Base-by-base conservation (phyloP, 306 rosid species). In the Elaeagnus macrophylla region DNA sequence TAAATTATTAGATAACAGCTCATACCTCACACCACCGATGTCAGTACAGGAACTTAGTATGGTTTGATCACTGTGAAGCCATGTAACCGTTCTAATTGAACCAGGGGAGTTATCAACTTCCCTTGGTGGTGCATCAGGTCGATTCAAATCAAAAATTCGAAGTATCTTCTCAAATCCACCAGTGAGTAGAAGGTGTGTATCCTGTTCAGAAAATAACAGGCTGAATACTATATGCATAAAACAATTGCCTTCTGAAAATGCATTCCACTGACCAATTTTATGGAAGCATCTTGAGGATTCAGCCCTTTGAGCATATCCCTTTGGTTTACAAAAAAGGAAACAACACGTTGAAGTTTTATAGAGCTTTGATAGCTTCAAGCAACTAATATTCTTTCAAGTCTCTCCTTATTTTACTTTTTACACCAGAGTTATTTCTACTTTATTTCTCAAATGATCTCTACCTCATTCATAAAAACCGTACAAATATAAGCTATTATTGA, bases 61-160 rank as follows among this genome's bases (percentile, higher is more conserved):
- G 54, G 94, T 89, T 71, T 83, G 95, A 68, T 85, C 97, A 67
- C 85, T 81, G 35, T 83, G 97, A 67, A 89, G 94, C 97, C 95
- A 89, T 43, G 95, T 80, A 62, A 82, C 94, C 43, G 94, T 85
- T 75, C 97, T 77, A 45, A 89, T 73, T 6, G 94, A 81, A 62
- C 97, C 95, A 32, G 95, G 89, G 47, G 95, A 83, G 57, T 81
- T 85, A 50, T 83, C 95, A 44, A 89, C 87, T 79, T 85, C 94
- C 61, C 84, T 81, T 53, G 94, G 93, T 40, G 89, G 75, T 48
- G 85, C 89, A 79, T 89, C 95, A 4, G 87, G 95, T 48, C 95
- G 89, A 70, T 89, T 85, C 83, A 89, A 48, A 66, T 89, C 97
- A 69, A 79, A 89, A 44, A 89, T 72, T 1, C 97, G 97, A 40